Evolutionary conservation across 2,329 filamentous ascomycete species (phyloP).

Genomic region (Coniochaeta sp.): DNA sequence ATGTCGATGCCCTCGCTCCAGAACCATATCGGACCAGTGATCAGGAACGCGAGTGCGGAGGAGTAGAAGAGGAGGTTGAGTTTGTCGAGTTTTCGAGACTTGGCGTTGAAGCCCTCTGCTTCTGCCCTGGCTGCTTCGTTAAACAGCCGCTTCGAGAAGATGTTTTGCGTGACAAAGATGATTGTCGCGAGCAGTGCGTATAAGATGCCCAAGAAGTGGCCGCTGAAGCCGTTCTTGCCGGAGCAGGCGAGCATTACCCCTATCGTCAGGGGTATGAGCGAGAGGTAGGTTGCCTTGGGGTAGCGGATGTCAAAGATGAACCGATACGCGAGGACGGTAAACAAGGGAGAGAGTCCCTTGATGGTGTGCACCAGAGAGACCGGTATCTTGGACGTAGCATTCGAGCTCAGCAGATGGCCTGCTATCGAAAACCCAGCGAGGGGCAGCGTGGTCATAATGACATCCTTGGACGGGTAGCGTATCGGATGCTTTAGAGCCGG

Average conservation of each 20-base stretch:
- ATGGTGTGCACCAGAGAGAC: constrained; percentile 98
- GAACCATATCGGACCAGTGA: constrained; percentile 89
- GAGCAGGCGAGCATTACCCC: constrained; percentile 98
- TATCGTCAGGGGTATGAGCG: constrained; percentile 80
- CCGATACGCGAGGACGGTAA: constrained; percentile 91
- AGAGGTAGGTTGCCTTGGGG: constrained; percentile 78
- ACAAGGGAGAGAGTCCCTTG: constrained; percentile 91
- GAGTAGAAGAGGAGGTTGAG: constrained; percentile 95
- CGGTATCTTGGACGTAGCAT: constrained; percentile 88
- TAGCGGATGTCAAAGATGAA: constrained; percentile 85
- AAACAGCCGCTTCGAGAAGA: constrained; percentile 96
- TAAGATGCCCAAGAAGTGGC: constrained; percentile 82
- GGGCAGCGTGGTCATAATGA: constrained; percentile 83
- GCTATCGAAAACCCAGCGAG: constrained; percentile 88
- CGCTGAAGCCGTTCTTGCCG: constrained; percentile 67
- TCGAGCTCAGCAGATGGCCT: constrained; percentile 88
- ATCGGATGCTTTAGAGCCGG: constrained; percentile 81
- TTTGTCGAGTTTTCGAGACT: constrained; percentile 83
- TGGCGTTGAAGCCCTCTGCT: constrained; percentile 56
- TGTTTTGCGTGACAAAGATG: constrained; percentile 96
- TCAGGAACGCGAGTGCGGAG: constrained; percentile 82
- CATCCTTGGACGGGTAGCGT: constrained; percentile 69
- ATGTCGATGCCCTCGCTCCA: constrained; percentile 80
- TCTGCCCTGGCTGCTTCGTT: constrained; percentile 87
- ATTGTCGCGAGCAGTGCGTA: constrained; percentile 86